These are phyloP conservation scores for Fusarium robinianum DNA, from an alignment of 2,329 filamentous ascomycete genomes.

Conservation along the genomic window DNA sequence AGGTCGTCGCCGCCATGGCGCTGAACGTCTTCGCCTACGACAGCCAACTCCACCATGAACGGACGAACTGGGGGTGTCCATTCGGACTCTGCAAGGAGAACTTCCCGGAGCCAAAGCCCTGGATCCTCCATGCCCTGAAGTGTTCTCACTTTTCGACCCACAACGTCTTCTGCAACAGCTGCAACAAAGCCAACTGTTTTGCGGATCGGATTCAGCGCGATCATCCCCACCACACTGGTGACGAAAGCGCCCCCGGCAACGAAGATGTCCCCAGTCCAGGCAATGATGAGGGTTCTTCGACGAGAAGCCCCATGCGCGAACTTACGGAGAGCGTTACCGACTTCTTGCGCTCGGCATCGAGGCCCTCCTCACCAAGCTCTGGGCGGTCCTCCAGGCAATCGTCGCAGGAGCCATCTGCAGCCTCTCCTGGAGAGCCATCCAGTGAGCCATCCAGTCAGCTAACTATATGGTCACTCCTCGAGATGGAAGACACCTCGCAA, in stretches of 20 bases:
- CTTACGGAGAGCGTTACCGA: not conserved
- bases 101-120: not conserved
- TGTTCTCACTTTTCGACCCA: not conserved
- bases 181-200: not conserved
- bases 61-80: constrained; percentile 3
- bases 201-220: not conserved
- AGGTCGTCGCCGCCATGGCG: constrained; percentile 5
- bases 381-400: not conserved
- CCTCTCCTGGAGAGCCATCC: not conserved
- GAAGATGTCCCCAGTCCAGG: too few species aligned
- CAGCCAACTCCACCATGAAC: not conserved
- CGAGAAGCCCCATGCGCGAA: constrained; percentile 1
- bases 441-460: not conserved
- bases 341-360: constrained; percentile 3
- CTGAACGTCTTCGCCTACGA: constrained; percentile 1
- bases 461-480: not conserved
- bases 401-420: not conserved
- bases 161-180: constrained; percentile 5
- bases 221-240: not conserved
- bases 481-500: not conserved
- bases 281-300: not conserved
- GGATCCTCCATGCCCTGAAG: constrained; percentile 1
- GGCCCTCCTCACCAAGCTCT: not conserved
- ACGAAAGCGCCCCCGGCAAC: not conserved
- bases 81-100: constrained; percentile 5